Conservation (phyloP, 2,329 filamentous ascomycete genomes). For the Myriosclerotinia scirpicola region DNA sequence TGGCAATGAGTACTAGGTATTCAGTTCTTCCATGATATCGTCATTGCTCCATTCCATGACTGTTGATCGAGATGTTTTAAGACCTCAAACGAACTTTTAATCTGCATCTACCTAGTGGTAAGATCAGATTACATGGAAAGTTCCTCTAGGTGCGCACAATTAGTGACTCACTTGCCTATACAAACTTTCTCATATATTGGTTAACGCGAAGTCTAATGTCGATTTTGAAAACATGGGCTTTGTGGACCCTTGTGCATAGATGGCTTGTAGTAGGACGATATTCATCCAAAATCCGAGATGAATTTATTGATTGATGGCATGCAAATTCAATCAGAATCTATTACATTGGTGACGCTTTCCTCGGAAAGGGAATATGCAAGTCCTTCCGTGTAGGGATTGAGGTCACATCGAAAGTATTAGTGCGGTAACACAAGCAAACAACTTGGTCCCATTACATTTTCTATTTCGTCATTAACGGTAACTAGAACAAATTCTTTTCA, state of each 20-base stretch:
- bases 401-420: conserved; percentile 2
- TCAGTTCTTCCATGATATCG: not conserved
- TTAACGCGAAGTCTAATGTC: no score
- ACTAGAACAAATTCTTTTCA: not conserved
- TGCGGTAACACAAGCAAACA: conserved; percentile 4
- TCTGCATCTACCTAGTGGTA: not conserved
- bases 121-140: not conserved
- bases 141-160: not conserved
- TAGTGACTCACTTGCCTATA: not conserved
- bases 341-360: conserved; percentile 6
- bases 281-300: not conserved
- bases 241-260: not conserved
- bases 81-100: not conserved
- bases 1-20: not conserved
- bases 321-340: not conserved
- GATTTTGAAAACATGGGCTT: not conserved
- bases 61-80: not conserved
- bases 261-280: not conserved
- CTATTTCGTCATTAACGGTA: not conserved
- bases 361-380: conserved; percentile 10
- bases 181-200: not conserved
- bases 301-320: not conserved
- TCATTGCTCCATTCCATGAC: not conserved
- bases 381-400: conserved; percentile 3
- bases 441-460: not conserved